A percentile compares a stretch with the other conserved stretches of the same genome.
phyloP scores from a whole-genome alignment of 116 monocot species.

The Iris pallida region DNA sequence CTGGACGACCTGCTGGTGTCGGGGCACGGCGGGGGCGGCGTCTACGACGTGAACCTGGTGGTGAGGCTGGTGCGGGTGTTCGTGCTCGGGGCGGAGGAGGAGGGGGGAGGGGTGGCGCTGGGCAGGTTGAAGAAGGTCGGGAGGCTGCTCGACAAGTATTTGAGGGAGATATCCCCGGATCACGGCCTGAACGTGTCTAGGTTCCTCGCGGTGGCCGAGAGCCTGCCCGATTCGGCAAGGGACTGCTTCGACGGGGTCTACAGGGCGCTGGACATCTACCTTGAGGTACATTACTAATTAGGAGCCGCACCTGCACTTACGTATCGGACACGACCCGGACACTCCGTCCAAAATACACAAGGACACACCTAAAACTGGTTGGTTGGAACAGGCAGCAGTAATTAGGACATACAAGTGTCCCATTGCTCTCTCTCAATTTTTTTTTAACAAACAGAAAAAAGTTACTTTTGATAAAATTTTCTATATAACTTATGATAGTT shows the following conservation, averaged over 20 bases:
- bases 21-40: slow-evolving; percentile 34
- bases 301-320: no score
- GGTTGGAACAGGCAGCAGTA: no score
- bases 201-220: slow-evolving; percentile 66
- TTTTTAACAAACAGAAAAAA: no score
- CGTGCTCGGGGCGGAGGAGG: slow-evolving; percentile 24
- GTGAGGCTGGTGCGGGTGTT: slow-evolving; percentile 72
- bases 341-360: no score
- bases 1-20: slow-evolving; percentile 73
- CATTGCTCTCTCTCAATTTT: no score
- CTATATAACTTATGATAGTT: no score
- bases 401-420: no score
- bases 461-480: no score
- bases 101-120: slow-evolving; percentile 17
- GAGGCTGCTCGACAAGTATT: slow-evolving; percentile 72
- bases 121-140: slow-evolving; percentile 83
- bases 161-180: slow-evolving; percentile 89
- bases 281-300: slow-evolving; percentile 40
- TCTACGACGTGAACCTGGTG: slow-evolving; percentile 84
- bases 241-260: slow-evolving; percentile 84
- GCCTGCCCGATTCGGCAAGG: slow-evolving; percentile 66
- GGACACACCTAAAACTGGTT: no score
- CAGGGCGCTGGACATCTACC: slow-evolving; percentile 80
- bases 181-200: slow-evolving; percentile 66
- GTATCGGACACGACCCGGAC: no score